Evolutionary conservation across 306 rosid genomes (phyloP).

Genomic region (Lotus japonicus): DNA sequence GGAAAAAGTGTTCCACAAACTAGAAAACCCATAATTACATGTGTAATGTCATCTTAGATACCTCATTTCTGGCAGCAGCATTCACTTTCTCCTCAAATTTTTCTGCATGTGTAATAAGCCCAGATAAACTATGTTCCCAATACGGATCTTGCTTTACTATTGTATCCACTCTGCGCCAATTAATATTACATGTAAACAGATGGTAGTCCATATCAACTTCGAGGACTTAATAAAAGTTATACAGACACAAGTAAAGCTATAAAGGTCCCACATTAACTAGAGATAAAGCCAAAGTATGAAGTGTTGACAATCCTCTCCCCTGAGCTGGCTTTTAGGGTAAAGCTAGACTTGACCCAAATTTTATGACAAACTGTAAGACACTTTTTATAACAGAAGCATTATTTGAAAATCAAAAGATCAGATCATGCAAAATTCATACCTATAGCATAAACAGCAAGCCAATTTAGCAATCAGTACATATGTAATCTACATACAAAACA

Average conservation of each 20-base stretch:
- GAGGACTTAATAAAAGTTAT: neutral
- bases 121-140: neutral
- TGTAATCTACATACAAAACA: too few species aligned
- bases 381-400: neutral
- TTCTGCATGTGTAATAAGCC: neutral
- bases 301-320: too few species aligned
- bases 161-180: neutral
- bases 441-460: too few species aligned
- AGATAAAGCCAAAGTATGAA: too few species aligned
- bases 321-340: too few species aligned
- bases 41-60: conserved; percentile 3
- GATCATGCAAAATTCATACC: neutral
- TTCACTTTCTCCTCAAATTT: neutral
- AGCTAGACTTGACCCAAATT: too few species aligned
- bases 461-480: too few species aligned
- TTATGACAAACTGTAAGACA: neutral
- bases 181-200: conserved; percentile 7
- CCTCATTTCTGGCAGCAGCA: conserved; percentile 16
- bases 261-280: too few species aligned
- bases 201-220: neutral
- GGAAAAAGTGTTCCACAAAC: neutral
- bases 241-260: neutral
- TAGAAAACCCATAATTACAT: neutral
- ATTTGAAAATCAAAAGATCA: neutral
- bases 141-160: neutral